These are phyloP conservation scores for Hysterangium stoloniferum DNA, from an alignment of 768 basidiomycete genomes.

Conservation along the genomic window DNA sequence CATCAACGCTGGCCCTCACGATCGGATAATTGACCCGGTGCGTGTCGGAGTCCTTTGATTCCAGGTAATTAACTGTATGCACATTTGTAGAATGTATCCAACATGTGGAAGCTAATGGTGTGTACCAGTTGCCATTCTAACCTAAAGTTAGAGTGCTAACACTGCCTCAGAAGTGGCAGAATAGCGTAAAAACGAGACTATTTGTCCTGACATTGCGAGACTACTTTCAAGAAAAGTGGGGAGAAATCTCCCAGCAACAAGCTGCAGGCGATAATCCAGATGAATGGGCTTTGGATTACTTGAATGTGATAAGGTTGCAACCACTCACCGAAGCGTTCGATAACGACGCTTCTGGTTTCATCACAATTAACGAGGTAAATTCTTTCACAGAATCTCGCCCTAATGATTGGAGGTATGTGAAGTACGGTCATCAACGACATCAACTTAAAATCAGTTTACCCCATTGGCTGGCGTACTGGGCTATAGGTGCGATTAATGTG, in stretches of 20 bases:
- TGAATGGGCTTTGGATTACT: constrained; percentile 22
- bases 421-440: not conserved
- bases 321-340: constrained; percentile 27
- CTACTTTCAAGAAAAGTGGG: constrained; percentile 21
- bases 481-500: constrained; percentile 16
- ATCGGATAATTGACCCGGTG: constrained; percentile 33
- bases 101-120: too few relatives aligned
- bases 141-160: too few relatives aligned
- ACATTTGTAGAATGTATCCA: too few relatives aligned
- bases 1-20: constrained; percentile 36
- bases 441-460: constrained; percentile 14
- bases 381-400: constrained; percentile 22
- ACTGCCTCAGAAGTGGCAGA: too few relatives aligned
- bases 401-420: constrained; percentile 24
- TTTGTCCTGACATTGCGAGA: constrained; percentile 27
- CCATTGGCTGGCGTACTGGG: constrained; percentile 28
- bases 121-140: too few relatives aligned
- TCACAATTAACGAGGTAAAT: constrained; percentile 27
- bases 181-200: too few relatives aligned
- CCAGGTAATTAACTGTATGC: not conserved
- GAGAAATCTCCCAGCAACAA: too few relatives aligned
- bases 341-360: constrained; percentile 27
- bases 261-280: too few relatives aligned
- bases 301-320: constrained; percentile 17
- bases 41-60: constrained; percentile 15